These are phyloP conservation scores for Zygnema circumcarinatum DNA, from an alignment of 139 green algal species.

Conservation along the genomic window DNA sequence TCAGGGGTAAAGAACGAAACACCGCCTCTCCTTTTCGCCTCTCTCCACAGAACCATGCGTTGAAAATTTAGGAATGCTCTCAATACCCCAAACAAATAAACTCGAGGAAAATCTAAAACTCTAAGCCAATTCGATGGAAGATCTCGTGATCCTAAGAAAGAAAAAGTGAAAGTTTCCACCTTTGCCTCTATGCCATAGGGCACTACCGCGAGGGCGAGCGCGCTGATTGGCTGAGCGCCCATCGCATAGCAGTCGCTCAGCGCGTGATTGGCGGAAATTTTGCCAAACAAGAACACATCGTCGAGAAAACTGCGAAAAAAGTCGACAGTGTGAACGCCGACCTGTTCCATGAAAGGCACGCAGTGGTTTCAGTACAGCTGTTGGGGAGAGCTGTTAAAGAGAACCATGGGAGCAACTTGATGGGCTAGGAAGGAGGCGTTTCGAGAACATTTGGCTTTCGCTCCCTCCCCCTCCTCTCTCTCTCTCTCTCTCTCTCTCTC, in stretches of 20 bases:
- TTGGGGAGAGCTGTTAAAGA: neutral
- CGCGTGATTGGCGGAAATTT: slow-evolving; percentile 81
- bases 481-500: neutral
- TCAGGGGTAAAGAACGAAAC: too few species aligned
- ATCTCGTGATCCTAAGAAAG: too few species aligned
- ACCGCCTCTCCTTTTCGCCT: too few species aligned
- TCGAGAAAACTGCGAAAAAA: slow-evolving; percentile 82
- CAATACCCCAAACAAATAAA: too few species aligned
- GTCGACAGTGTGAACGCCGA: slow-evolving; percentile 85
- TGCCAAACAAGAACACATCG: slow-evolving; percentile 85
- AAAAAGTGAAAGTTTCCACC: too few species aligned
- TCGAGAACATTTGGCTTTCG: too few species aligned
- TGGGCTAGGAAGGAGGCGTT: too few species aligned
- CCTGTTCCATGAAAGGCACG: slow-evolving; percentile 19
- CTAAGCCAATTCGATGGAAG: too few species aligned
- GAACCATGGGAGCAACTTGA: neutral
- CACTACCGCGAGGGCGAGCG: slow-evolving; percentile 80
- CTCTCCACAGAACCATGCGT: too few species aligned
- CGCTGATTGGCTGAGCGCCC: slow-evolving; percentile 76
- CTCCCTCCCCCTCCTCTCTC: neutral
- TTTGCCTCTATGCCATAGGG: slow-evolving; percentile 67
- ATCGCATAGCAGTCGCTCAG: slow-evolving; percentile 86
- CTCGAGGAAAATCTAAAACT: too few species aligned
- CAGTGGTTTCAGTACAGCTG: neutral
- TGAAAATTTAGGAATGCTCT: too few species aligned